phyloP scores from a whole-genome alignment of 331 rosid species.

The Phaseolus coccineus region DNA sequence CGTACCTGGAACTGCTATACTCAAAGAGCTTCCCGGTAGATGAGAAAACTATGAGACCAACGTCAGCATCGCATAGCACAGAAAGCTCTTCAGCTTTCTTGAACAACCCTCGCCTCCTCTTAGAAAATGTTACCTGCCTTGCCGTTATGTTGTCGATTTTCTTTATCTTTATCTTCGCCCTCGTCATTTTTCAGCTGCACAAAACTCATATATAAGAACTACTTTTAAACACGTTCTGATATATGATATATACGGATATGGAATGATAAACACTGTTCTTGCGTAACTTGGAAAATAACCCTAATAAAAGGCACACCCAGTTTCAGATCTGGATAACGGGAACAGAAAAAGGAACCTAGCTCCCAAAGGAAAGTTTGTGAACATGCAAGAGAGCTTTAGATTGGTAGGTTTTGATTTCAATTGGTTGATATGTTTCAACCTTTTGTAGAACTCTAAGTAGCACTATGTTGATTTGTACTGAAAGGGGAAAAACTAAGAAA shows the following conservation, averaged over 20 bases:
- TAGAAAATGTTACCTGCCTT: conserved; percentile 85
- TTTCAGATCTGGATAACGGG: conserved; percentile 40
- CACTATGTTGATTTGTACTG: not conserved
- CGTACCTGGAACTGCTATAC: conserved; percentile 71
- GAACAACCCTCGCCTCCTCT: conserved; percentile 76
- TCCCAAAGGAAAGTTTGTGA: not conserved
- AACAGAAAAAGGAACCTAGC: not conserved
- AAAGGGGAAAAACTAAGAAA: not conserved
- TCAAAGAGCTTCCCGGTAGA: conserved; percentile 74
- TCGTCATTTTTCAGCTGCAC: conserved; percentile 46
- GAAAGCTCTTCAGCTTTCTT: conserved; percentile 84
- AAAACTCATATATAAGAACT: not conserved
- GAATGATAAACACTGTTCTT: not conserved
- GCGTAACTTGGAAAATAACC: not conserved
- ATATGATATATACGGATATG: not conserved
- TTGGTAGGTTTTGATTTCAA: conserved; percentile 16
- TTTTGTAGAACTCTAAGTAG: not conserved
- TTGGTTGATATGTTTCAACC: not conserved
- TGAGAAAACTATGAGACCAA: conserved; percentile 73
- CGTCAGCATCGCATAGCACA: conserved; percentile 52
- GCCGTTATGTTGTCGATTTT: conserved; percentile 73
- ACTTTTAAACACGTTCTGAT: not conserved
- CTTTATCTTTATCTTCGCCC: conserved; percentile 69
- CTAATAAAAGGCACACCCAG: conserved; percentile 11
- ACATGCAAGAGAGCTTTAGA: conserved; percentile 14